Conservation (phyloP, 2,329 filamentous ascomycete genomes). For the Simplicillium aogashimaense region DNA sequence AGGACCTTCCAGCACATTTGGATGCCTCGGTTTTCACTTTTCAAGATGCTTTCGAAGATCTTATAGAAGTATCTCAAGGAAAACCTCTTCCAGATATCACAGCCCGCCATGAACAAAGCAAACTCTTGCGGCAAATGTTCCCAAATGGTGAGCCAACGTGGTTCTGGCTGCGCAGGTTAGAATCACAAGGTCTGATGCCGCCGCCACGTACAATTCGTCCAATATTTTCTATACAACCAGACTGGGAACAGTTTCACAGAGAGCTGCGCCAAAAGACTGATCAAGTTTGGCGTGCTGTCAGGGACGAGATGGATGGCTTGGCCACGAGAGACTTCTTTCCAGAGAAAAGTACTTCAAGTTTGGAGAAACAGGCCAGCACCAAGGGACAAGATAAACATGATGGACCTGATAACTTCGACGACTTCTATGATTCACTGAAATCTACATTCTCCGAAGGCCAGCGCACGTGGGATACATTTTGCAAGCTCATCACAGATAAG, state of each 20-base stretch:
- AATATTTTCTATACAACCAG: constrained; percentile 13
- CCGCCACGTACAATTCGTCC: constrained; percentile 14
- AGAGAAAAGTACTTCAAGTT: not conserved
- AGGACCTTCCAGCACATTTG: constrained; percentile 26
- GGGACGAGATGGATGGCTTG: not conserved
- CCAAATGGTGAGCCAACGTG: constrained; percentile 28
- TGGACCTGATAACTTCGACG: constrained; percentile 25
- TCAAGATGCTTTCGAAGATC: constrained; percentile 48
- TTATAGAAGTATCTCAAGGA: constrained; percentile 36
- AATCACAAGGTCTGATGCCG: constrained; percentile 21
- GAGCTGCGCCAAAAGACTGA: constrained; percentile 17
- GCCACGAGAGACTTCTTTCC: not conserved
- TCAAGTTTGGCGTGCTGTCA: not conserved
- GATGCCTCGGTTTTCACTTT: constrained; percentile 36
- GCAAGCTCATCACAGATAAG: constrained; percentile 21
- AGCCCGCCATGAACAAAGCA: constrained; percentile 22
- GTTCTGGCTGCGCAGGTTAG: constrained; percentile 30
- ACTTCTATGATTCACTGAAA: constrained; percentile 27
- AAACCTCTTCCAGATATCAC: constrained; percentile 29
- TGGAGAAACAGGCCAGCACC: not conserved
- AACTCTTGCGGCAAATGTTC: constrained; percentile 26
- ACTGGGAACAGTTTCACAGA: constrained; percentile 19
- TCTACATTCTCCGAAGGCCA: constrained; percentile 25
- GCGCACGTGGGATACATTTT: constrained; percentile 29
- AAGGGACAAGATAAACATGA: not conserved